Conservation (phyloP, 1,284 basidiomycete species). For the Megacollybia platyphylla region DNA sequence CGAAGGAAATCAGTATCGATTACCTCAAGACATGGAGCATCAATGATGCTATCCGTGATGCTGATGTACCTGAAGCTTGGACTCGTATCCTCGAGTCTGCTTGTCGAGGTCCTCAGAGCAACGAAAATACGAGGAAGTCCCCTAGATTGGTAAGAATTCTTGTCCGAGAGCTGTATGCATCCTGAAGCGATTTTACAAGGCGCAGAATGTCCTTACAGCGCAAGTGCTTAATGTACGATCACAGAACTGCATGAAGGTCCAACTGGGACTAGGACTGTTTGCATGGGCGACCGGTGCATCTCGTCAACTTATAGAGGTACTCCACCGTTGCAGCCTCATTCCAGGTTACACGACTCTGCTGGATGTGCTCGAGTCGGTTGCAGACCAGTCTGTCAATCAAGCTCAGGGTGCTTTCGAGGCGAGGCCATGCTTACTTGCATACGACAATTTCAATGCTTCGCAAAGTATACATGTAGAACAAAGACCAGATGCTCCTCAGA, state of each 20-base stretch:
- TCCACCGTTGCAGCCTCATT: conserved; percentile 1
- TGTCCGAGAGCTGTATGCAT: too few relatives aligned
- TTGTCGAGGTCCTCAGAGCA: not conserved
- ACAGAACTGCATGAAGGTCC: not conserved
- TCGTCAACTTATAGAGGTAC: conserved; percentile 1
- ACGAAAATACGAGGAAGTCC: not conserved
- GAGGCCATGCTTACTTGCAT: conserved; percentile 3
- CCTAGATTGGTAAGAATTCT: not conserved
- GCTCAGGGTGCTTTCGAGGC: not conserved
- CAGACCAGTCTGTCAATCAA: not conserved
- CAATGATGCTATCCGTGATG: not conserved
- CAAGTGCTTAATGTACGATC: conserved; percentile 3
- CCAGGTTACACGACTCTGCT: not conserved
- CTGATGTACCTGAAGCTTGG: not conserved
- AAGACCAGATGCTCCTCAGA: conserved; percentile 5
- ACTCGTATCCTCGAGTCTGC: not conserved
- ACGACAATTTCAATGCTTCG: conserved; percentile 7
- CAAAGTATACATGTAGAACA: conserved; percentile 6
- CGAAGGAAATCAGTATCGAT: not conserved
- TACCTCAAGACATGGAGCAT: not conserved
- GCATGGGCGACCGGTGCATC: conserved; percentile 1
- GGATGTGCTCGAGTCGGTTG: not conserved
- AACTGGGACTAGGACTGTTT: conserved; percentile 1
- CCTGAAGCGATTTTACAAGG: too few relatives aligned
- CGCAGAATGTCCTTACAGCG: not conserved